These are phyloP conservation scores for Cardamine chenopodiifolia DNA, from an alignment of 345 rosid genomes.

Conservation along the genomic window DNA sequence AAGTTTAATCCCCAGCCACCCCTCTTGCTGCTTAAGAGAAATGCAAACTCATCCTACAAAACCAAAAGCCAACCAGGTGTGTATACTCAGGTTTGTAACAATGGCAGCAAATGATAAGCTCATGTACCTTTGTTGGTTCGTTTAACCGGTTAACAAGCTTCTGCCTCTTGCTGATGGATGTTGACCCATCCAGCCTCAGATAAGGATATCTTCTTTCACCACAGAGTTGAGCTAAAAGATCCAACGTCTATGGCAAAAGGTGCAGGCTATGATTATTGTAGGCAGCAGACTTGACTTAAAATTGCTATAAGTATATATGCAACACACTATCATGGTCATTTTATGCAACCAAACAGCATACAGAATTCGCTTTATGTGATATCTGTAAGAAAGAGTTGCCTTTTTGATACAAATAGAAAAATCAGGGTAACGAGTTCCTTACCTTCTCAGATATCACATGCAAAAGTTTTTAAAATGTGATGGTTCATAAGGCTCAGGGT, in stretches of 20 bases:
- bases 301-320: neutral
- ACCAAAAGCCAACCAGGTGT: conserved; percentile 22
- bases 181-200: conserved; percentile 91
- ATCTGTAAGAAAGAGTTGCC: conserved; percentile 12
- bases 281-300: conserved; percentile 9
- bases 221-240: conserved; percentile 93
- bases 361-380: neutral
- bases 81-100: conserved; percentile 18
- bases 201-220: conserved; percentile 97
- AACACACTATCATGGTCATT: conserved; percentile 20
- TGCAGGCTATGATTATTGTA: conserved; percentile 28
- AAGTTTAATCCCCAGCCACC: conserved; percentile 99
- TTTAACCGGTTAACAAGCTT: conserved; percentile 89
- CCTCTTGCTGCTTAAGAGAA: conserved; percentile 97
- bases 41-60: conserved; percentile 91
- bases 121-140: conserved; percentile 74
- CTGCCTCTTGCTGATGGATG: conserved; percentile 94
- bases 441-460: conserved; percentile 11
- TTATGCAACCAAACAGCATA: conserved; percentile 23
- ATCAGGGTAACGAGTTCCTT: neutral
- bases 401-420: conserved; percentile 17
- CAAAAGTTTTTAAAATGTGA: conserved; percentile 12
- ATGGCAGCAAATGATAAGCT: conserved; percentile 11
- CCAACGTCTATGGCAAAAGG: conserved; percentile 72
- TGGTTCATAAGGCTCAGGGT: conserved; percentile 18